These are phyloP conservation scores for Beauveria rudraprayagi DNA, from an alignment of 2,329 filamentous ascomycete genomes.

Conservation along the genomic window DNA sequence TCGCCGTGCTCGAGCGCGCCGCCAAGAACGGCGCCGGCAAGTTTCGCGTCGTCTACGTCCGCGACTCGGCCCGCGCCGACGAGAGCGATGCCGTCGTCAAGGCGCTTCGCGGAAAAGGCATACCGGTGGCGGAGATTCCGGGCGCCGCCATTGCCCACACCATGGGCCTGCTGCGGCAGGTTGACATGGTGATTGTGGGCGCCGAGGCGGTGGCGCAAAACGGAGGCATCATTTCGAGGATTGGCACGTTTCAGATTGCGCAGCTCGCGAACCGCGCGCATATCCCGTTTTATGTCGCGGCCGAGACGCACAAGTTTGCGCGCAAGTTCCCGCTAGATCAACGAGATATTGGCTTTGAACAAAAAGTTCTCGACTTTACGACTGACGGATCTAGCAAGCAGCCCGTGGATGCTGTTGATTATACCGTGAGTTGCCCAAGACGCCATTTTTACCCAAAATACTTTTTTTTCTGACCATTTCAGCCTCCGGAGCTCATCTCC, in stretches of 20 bases:
- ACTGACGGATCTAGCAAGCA: constrained; percentile 40
- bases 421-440: constrained; percentile 45
- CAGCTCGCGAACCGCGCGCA: constrained; percentile 61
- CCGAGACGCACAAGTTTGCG: constrained; percentile 95
- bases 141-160: constrained; percentile 67
- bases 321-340: constrained; percentile 77
- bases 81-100: constrained; percentile 67
- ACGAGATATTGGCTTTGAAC: constrained; percentile 69
- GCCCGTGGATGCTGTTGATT: constrained; percentile 56
- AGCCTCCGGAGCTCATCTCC: constrained; percentile 61
- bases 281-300: constrained; percentile 81
- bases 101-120: constrained; percentile 61
- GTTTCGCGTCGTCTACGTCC: constrained; percentile 79
- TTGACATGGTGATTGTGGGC: constrained; percentile 60
- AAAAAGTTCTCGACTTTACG: constrained; percentile 68
- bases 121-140: constrained; percentile 63
- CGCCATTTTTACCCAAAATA: background rate
- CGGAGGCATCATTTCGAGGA: constrained; percentile 80
- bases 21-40: constrained; percentile 46
- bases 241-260: constrained; percentile 82
- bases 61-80: constrained; percentile 43
- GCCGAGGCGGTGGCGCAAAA: constrained; percentile 89
- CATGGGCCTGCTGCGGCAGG: constrained; percentile 45
- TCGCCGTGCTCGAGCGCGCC: constrained; percentile 65
- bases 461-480: constrained; percentile 18